Percentiles rank a stretch among this genome's conserved stretches.
Conservation (phyloP, 2,329 filamentous ascomycete genomes). For the Neurospora sp. region DNA sequence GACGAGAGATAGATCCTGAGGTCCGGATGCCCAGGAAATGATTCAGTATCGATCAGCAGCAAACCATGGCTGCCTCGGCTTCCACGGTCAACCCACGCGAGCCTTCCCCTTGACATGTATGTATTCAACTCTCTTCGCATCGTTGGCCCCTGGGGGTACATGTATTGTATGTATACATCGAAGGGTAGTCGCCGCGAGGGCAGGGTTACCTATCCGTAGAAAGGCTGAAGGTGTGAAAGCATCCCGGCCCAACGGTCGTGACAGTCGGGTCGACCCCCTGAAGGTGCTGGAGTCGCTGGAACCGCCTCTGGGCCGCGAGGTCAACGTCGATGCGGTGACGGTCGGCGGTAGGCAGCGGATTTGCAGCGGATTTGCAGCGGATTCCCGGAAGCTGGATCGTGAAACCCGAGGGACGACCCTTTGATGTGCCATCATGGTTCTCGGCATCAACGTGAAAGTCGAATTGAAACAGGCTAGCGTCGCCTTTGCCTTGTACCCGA, state of each 20-base stretch:
- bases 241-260: not conserved
- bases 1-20: not conserved
- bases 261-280: not conserved
- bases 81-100: not conserved
- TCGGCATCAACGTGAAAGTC: conserved; percentile 9
- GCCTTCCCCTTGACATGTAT: not conserved
- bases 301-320: not conserved
- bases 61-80: not conserved
- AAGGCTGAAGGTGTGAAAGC: not conserved
- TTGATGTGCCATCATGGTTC: not conserved
- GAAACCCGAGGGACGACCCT: not conserved
- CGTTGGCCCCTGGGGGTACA: not conserved
- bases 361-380: not conserved
- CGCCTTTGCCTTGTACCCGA: conserved; percentile 10
- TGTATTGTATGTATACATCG: not conserved
- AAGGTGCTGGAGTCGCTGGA: not conserved
- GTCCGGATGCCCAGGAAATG: not conserved
- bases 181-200: not conserved
- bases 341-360: not conserved
- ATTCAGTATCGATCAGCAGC: not conserved
- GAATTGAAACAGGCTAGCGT: conserved; percentile 15
- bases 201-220: not conserved
- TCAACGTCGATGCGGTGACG: not conserved
- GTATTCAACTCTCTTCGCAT: not conserved
- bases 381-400: not conserved